A percentile compares a stretch with the other conserved stretches of the same genome.
Conservation (phyloP, 2,329 filamentous ascomycete genomes). For the Cercospora sp. region DNA sequence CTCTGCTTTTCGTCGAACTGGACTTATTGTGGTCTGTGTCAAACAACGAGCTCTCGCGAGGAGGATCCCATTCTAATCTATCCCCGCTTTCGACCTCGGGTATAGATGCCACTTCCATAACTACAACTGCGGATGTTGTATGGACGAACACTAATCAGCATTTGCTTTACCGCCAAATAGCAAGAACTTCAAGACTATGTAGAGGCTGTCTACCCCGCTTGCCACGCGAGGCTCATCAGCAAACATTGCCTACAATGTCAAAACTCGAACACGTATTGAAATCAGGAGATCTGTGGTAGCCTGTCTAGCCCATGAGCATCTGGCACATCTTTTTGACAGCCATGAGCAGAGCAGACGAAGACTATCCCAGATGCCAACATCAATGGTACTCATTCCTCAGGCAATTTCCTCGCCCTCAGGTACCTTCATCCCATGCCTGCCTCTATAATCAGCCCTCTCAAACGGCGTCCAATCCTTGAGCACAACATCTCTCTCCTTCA, state of each 20-base stretch:
- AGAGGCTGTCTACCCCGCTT: not conserved
- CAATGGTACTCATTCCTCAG: not conserved
- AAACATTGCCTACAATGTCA: not conserved
- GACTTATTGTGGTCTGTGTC: not conserved
- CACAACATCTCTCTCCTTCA: slow-evolving; percentile 41
- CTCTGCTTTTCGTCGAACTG: slow-evolving; percentile 13
- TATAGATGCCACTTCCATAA: not conserved
- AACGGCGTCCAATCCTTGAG: slow-evolving; percentile 65
- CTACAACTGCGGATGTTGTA: not conserved
- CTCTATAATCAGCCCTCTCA: slow-evolving; percentile 61
- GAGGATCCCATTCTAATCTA: not conserved
- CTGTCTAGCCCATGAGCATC: not conserved
- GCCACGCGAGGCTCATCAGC: not conserved
- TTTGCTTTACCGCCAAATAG: not conserved
- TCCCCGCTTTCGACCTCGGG: not conserved
- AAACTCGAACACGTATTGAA: not conserved
- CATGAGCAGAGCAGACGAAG: not conserved
- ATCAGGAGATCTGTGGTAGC: not conserved
- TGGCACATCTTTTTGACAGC: not conserved
- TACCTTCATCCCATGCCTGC: slow-evolving; percentile 64
- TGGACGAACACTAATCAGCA: not conserved
- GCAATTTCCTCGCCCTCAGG: slow-evolving; percentile 42
- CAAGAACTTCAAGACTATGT: not conserved
- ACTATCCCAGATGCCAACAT: not conserved
- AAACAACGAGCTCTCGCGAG: not conserved